Conservation (phyloP, 225 moss, liverwort and hornwort species). For the Antitrichia curtipendula region DNA sequence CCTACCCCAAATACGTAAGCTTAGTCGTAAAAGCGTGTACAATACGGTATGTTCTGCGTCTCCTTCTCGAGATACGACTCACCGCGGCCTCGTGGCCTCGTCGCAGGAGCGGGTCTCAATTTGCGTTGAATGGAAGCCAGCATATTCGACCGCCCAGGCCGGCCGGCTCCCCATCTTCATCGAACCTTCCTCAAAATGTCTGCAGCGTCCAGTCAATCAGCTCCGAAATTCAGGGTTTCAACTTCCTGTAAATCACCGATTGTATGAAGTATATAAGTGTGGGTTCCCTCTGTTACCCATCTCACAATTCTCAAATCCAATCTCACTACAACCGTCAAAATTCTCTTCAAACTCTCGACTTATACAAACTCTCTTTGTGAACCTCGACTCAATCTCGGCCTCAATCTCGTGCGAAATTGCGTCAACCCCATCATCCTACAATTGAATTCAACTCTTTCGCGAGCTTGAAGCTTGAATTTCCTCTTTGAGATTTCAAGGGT, state of each 20-base stretch:
- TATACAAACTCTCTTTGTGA: neutral
- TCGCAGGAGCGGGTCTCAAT: neutral
- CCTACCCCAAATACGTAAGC: neutral
- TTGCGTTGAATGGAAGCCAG: neutral
- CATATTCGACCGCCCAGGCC: neutral
- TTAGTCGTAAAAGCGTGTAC: neutral
- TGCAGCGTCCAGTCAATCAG: neutral
- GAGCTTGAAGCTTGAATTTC: neutral
- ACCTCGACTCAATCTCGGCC: neutral
- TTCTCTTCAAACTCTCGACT: neutral
- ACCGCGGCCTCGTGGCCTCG: neutral
- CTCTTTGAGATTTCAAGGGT: neutral
- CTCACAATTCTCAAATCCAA: neutral
- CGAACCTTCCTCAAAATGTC: neutral
- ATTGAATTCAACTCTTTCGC: neutral
- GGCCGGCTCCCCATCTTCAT: neutral
- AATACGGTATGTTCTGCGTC: neutral
- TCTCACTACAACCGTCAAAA: no score
- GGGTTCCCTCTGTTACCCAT: no score
- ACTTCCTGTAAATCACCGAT: neutral
- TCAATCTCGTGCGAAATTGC: neutral
- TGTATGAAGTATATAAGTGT: neutral
- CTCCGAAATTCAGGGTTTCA: neutral
- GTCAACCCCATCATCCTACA: neutral
- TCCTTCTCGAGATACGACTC: neutral